A percentile compares a stretch with the other conserved stretches of the same genome.
phyloP scores from a whole-genome alignment of 306 rosid genomes.

The Cucurbita ficifolia region DNA sequence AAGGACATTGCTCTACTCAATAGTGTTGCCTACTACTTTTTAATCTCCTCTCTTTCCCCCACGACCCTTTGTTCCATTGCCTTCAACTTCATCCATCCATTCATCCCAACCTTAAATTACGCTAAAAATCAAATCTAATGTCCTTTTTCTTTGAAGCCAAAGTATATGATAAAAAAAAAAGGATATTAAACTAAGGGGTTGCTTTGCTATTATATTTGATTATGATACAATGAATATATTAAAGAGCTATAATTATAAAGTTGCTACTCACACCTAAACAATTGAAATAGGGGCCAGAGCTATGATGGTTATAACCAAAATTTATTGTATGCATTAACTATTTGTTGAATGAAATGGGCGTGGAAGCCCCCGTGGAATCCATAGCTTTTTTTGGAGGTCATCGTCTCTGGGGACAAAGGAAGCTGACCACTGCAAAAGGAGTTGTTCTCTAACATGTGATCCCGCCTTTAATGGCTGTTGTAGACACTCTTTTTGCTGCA shows the following conservation, averaged over 20 bases:
- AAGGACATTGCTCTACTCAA: too few relatives aligned
- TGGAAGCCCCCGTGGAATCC: too few relatives aligned
- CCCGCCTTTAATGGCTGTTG: slow-evolving; percentile 16
- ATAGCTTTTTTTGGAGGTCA: not conserved
- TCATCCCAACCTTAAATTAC: too few relatives aligned
- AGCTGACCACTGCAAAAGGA: slow-evolving; percentile 41
- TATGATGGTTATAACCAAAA: not conserved
- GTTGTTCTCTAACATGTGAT: slow-evolving; percentile 41
- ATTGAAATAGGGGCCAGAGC: not conserved
- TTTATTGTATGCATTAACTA: not conserved
- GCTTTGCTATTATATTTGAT: too few relatives aligned
- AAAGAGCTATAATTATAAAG: not conserved
- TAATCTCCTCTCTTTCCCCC: not conserved
- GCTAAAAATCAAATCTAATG: too few relatives aligned
- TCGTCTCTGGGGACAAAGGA: slow-evolving; percentile 35
- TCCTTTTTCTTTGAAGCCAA: too few relatives aligned
- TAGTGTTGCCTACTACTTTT: too few relatives aligned
- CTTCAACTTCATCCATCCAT: not conserved
- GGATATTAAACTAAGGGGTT: too few relatives aligned
- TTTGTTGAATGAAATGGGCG: too few relatives aligned
- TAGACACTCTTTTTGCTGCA: not conserved
- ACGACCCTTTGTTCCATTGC: not conserved
- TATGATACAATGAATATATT: too few relatives aligned
- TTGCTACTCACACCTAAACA: not conserved
- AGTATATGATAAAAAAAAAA: too few relatives aligned